Evolutionary conservation across 106 monocot genomes (phyloP).

Genomic region (Hemerocallis citrina): DNA sequence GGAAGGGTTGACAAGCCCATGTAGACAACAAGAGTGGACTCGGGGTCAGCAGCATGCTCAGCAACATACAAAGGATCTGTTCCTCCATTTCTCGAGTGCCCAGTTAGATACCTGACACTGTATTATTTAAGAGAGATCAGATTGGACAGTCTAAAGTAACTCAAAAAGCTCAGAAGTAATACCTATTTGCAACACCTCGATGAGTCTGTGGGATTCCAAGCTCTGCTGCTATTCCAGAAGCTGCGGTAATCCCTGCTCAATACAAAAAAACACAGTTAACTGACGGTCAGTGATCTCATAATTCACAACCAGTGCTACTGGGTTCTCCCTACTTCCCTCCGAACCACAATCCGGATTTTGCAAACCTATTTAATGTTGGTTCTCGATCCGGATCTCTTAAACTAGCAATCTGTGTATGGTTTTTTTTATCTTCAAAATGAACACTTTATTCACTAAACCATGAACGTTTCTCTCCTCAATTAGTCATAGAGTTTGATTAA

Average conservation of each 20-base stretch:
- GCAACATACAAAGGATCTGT: slow-evolving; percentile 75
- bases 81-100: slow-evolving; percentile 93
- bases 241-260: slow-evolving; percentile 86
- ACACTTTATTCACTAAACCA: no score
- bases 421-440: no score
- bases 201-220: slow-evolving; percentile 96
- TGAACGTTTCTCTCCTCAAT: no score
- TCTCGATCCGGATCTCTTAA: no score
- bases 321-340: no score
- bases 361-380: no score
- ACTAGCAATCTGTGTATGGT: no score
- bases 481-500: no score
- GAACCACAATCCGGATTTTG: no score
- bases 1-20: slow-evolving; percentile 94
- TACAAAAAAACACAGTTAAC: background rate
- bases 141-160: background rate
- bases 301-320: no score
- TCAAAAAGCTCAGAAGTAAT: background rate
- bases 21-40: slow-evolving; percentile 88
- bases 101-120: slow-evolving; percentile 91
- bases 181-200: slow-evolving; percentile 95
- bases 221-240: slow-evolving; percentile 97
- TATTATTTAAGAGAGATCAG: background rate
- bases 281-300: no score
- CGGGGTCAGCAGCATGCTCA: slow-evolving; percentile 75